Evolutionary conservation across 2,329 filamentous ascomycete genomes (phyloP), one percentile per base, ranked within the genome.

Genomic region (Tolypocladium tundrense): DNA sequence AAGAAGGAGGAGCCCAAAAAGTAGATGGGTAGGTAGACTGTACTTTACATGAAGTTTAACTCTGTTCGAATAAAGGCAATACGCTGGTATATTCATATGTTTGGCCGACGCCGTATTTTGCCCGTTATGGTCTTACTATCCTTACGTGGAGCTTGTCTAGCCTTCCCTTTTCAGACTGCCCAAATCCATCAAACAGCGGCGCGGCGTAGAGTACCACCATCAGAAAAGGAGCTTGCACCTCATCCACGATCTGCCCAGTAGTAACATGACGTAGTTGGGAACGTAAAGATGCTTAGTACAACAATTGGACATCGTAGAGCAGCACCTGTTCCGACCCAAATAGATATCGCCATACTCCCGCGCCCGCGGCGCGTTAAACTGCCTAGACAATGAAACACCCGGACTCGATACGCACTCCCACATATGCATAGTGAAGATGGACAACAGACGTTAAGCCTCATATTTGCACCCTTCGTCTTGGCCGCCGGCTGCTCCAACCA

Each of bases 1-100:
- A 91, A 91, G 80, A 87, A 88, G 72, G 89, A 92, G 73, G 90
- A 93, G 76, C 84, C 88, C 67, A 96, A 97, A 87, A 96, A 97
- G 80, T 93, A 91, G 77, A 70, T 43, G 56, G 24, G 24, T 27
- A 4, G 58, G 55, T 53, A 58, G 43, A n/a, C 11, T 57, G 53
- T 60, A 60, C 43, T 60, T 56, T 63, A 63, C 33, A 59, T 58
- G 55, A 57, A 55, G 8, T 50, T 33, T 8, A 6, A 55, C 19
- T 14, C 33, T 35, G 48, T 51, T 51, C 19, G 31, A 51, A 33
- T 16, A 51, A 35, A 33, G 19, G 16, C 48, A 51, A 35, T 33
- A 14, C 19, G 27, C 31, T 9, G 19, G 21, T 35, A 13, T 16
- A 13, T 16, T n/a, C 48, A 33, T 35, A 5, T 31, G 27, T n/a